Evolutionary conservation across 2,329 filamentous ascomycete species (phyloP).

Genomic region (Fusarium ambrosium): DNA sequence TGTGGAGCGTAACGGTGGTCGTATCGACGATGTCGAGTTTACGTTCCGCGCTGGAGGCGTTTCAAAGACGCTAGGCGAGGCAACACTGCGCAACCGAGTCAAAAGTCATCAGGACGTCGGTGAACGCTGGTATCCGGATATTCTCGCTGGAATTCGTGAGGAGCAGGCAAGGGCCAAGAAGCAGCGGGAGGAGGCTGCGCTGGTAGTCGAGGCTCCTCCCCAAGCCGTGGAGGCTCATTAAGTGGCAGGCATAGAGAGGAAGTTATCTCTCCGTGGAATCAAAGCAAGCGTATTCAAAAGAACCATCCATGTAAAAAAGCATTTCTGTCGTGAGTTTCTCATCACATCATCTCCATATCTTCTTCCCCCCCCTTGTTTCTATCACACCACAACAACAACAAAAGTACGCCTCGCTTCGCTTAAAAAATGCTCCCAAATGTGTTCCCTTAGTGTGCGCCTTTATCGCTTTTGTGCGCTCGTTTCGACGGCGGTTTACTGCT

Average conservation of each 20-base stretch:
- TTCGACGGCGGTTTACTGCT: slow-evolving; percentile 25
- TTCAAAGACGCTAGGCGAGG: slow-evolving; percentile 81
- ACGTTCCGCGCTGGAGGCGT: slow-evolving; percentile 80
- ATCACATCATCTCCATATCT: slow-evolving; percentile 21
- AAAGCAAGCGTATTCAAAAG: slow-evolving; percentile 25
- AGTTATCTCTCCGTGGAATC: not conserved
- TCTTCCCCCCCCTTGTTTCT: slow-evolving; percentile 12
- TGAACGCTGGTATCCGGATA: slow-evolving; percentile 82
- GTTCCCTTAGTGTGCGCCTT: not conserved
- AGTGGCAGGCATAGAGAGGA: slow-evolving; percentile 12
- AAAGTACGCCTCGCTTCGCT: slow-evolving; percentile 40
- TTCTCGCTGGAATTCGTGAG: slow-evolving; percentile 68
- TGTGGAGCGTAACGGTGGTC: slow-evolving; percentile 67
- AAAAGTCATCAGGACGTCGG: slow-evolving; percentile 92
- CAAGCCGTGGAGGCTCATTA: slow-evolving; percentile 52
- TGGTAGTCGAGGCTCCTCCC: slow-evolving; percentile 32
- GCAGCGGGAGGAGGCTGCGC: slow-evolving; percentile 44
- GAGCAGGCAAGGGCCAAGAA: slow-evolving; percentile 64
- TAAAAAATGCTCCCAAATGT: slow-evolving; percentile 29
- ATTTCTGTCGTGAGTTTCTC: slow-evolving; percentile 32
- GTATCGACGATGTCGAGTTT: slow-evolving; percentile 85
- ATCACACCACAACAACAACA: slow-evolving; percentile 31
- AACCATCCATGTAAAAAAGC: slow-evolving; percentile 38
- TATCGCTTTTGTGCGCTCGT: too few relatives aligned
- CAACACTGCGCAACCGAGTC: slow-evolving; percentile 84